Evolutionary conservation across 1,139 yeast genomes (phyloP).

Genomic region (Saccharomyces hybrid): DNA sequence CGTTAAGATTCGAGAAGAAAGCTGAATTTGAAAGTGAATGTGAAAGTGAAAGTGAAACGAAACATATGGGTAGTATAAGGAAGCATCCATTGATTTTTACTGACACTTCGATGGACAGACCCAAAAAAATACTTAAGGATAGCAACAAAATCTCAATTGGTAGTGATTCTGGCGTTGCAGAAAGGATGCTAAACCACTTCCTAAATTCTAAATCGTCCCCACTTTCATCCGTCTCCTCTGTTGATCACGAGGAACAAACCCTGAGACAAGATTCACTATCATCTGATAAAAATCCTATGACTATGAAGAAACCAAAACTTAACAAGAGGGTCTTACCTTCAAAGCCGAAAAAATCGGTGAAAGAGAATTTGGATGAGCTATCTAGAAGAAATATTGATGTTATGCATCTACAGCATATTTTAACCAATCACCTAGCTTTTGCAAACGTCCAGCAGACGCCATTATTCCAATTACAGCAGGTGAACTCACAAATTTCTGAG

Average conservation of each 20-base stretch:
- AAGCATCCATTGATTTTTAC: not conserved
- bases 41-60: not conserved
- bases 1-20: not conserved
- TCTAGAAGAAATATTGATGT: conserved; percentile 6
- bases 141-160: not conserved
- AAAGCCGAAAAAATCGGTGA: not conserved
- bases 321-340: not conserved
- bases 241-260: not conserved
- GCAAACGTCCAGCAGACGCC: conserved; percentile 86
- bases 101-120: not conserved
- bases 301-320: conserved; percentile 3
- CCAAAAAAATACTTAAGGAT: not conserved
- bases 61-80: not conserved
- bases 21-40: not conserved
- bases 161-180: not conserved
- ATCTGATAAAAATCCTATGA: conserved; percentile 3
- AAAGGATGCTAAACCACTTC: not conserved
- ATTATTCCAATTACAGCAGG: conserved; percentile 53
- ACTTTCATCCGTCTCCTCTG: not conserved
- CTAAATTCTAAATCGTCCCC: not conserved
- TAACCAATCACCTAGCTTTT: conserved; percentile 81
- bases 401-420: conserved; percentile 50
- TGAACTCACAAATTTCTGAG: conserved; percentile 43
- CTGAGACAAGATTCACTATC: not conserved
- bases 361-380: conserved; percentile 6